These are phyloP conservation scores for Phytophthora tentaculata DNA, from an alignment of 352 stramenopile genomes.

Conservation along the genomic window DNA sequence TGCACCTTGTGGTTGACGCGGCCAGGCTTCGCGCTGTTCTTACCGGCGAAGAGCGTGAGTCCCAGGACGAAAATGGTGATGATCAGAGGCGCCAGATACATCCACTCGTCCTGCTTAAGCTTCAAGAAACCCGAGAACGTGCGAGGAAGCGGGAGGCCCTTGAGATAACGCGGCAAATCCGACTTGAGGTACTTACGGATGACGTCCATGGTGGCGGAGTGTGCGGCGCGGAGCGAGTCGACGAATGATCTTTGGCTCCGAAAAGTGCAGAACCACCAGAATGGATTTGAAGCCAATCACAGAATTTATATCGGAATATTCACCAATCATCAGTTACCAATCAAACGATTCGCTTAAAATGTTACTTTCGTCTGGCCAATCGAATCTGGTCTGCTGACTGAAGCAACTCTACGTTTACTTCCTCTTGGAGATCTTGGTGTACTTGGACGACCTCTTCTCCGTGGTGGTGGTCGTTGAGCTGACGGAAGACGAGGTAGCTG, in stretches of 20 bases:
- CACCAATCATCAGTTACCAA: background rate
- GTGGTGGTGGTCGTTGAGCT: conserved; percentile 36
- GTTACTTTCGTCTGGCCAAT: conserved; percentile 7
- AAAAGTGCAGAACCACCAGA: conserved; percentile 32
- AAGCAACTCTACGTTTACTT: conserved; percentile 42
- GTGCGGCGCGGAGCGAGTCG: conserved; percentile 11
- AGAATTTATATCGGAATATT: background rate
- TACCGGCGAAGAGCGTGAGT: conserved; percentile 72
- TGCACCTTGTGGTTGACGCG: conserved; percentile 74
- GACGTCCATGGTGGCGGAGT: conserved; percentile 61
- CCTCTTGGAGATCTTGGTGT: conserved; percentile 79
- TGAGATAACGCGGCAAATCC: conserved; percentile 83
- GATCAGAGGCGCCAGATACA: conserved; percentile 84
- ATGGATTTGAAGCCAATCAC: conserved; percentile 15
- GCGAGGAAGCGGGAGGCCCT: conserved; percentile 79
- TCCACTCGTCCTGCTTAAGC: conserved; percentile 86
- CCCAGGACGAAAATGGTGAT: conserved; percentile 79
- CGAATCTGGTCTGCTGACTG: conserved; percentile 6
- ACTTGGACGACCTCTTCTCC: conserved; percentile 71
- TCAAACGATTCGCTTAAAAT: conserved; percentile 18
- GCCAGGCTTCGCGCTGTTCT: conserved; percentile 54
- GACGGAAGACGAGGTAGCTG: conserved; percentile 13
- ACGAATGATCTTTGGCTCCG: conserved; percentile 24
- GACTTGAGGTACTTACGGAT: conserved; percentile 85
- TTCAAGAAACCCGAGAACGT: conserved; percentile 85